Base-by-base conservation (phyloP, 768 basidiomycete genomes). In the Trametes meyenii region DNA sequence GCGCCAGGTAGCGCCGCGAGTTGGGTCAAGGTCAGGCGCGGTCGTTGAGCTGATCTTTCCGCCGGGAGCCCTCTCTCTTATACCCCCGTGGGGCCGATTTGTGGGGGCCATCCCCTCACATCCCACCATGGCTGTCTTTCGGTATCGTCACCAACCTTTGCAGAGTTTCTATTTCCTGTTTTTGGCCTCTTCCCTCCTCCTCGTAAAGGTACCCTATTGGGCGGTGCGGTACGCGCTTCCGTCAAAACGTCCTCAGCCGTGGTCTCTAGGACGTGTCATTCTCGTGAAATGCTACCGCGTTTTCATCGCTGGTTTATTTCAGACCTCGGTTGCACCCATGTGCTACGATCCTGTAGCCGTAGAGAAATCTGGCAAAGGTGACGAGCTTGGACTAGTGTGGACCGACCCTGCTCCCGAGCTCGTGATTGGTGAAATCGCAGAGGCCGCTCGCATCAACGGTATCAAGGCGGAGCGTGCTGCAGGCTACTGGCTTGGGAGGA, bases 391-490 rank as follows among this genome's bases (percentile, higher is more conserved):
- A 14, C 66, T 70, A 35, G 68, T 69, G 2, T 70, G 61, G 65
- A 63, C 67, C 19, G 71, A 73, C 46, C 58, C 69, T 19, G 50
- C 61, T 23, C 57, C 46, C 38, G 63, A 68, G 21, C 55, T 68
- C 17, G 67, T 74, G 16, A 64, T 63, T 19, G 65, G 66, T 19
- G 69, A 72, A 23, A 67, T 78, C 43, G 67, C 66, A 55, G 55
- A 67, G 40, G 64, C 63, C 26, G 70, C 69, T 2, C 56, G 65
- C 55, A 45, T 39, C 35, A 69, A 65, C 53, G 69, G 60, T 0
- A 70, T 75, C 36, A 23, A 63, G 38, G 45, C 67, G 11, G 57
- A 67, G 38, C 60, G 60, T 17, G 63, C 66, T 2, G 63, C 61
- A 29, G 73, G 67, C 14, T 71, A 68, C 55, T 73, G 72, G 68